Base-by-base conservation (phyloP, 208 protist genomes). In the Trypanosoma melophagium region DNA sequence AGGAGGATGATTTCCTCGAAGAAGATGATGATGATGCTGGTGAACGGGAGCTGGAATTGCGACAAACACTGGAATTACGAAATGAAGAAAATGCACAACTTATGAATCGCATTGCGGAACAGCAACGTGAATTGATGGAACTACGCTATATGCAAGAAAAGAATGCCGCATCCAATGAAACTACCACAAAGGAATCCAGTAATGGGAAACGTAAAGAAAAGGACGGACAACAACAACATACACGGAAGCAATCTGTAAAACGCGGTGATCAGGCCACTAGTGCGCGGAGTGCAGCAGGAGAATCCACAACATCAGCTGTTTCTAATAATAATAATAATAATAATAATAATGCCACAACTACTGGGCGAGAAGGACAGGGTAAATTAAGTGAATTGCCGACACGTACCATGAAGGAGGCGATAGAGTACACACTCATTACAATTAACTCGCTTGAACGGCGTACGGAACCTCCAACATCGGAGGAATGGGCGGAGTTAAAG, bases 11-110 rank as follows among this genome's bases (percentile, higher is more conserved):
- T 19, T 31, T 38, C 38, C 9, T 7, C 40, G 69, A 68, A n/a
- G n/a, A n/a, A n/a, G n/a, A n/a, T 4, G 55, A 58, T 25, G 72
- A 61, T 16, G 55, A 71, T 40, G 58, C 66, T n/a, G 81, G 70
- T 14, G 73, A 75, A 0, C 71, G 67, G 16, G 79, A 77, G 53
- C 58, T 19, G 12, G 78, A 89, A 60, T 55, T 95, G 42, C 71
- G 80, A 0, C 63, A 84, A 60, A 76, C 75, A 1, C 66, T 93
- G 51, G 76, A 86, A 51, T 35, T 54, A 57, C 66, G 88, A 60
- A 81, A 87, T 64, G 73, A 77, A 41, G 79, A 83, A 63, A 92
- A 90, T 54, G 60, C 70, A 8, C 21, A 60, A 42, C 74, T 95
- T 19, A 42, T 74, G 56, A 65, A 79, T 58, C 71, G 81, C 49